phyloP scores from a whole-genome alignment of 2,329 filamentous ascomycete genomes.

The Botrytis tulipae region DNA sequence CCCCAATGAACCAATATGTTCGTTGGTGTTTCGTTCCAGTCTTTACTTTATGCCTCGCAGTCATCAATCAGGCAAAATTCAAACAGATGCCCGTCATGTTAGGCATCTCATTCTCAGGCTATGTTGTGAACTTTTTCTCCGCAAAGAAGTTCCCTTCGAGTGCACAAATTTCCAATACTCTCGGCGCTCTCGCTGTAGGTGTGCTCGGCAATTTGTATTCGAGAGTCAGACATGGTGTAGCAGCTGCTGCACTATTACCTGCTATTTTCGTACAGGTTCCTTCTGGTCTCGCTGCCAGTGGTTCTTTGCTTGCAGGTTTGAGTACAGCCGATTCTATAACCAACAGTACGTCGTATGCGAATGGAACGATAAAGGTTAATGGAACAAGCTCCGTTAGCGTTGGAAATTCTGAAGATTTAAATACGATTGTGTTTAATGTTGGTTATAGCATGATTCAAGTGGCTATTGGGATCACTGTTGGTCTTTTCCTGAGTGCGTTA shows the following conservation, averaged over 20 bases:
- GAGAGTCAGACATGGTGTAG: slow-evolving; percentile 58
- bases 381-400: slow-evolving; percentile 32
- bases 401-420: slow-evolving; percentile 33
- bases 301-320: slow-evolving; percentile 58
- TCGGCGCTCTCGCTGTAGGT: slow-evolving; percentile 74
- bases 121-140: slow-evolving; percentile 73
- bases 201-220: slow-evolving; percentile 76
- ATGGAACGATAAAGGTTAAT: slow-evolving; percentile 35
- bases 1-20: slow-evolving; percentile 50
- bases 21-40: slow-evolving; percentile 71
- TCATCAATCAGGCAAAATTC: slow-evolving; percentile 81
- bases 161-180: slow-evolving; percentile 72
- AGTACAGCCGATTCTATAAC: slow-evolving; percentile 55
- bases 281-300: slow-evolving; percentile 58
- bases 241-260: slow-evolving; percentile 80
- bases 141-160: slow-evolving; percentile 64
- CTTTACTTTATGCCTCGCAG: slow-evolving; percentile 70
- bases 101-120: slow-evolving; percentile 69
- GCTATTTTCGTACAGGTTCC: slow-evolving; percentile 76
- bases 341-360: slow-evolving; percentile 33
- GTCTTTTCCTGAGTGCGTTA: slow-evolving; percentile 43
- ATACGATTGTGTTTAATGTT: slow-evolving; percentile 43
- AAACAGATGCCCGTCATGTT: slow-evolving; percentile 78
- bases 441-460: slow-evolving; percentile 44
- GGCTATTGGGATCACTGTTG: slow-evolving; percentile 45